Base-by-base conservation (phyloP, 768 basidiomycete genomes). In the Termitomyces eurrhizus region DNA sequence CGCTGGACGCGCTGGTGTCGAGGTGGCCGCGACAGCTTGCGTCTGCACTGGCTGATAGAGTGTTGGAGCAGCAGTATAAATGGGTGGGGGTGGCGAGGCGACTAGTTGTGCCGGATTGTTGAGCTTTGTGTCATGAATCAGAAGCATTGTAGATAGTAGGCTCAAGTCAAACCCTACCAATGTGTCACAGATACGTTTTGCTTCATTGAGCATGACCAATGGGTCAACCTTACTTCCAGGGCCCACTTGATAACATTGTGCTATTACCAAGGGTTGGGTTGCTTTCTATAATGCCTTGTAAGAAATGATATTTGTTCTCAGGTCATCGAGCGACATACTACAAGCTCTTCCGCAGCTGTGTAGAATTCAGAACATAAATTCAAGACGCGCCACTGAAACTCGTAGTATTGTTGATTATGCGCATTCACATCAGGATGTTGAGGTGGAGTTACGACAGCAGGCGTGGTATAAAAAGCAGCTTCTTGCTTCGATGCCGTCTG, bases 341-440 rank as follows among this genome's bases (percentile, higher is more conserved):
- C 81, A 50, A 93, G 82, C 72, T 93, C 90, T 72, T 92, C 90
- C 18, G 90, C 90, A 7, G 90, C 90, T 32, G 85, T 87, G 73
- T 93, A 93, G 70, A 93, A 93, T 69, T 93, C 91, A 1, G 89
- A 86, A 71, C 90, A 93, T 44, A 93, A 75, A 67, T 90, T 90
- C 59, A 92, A 71, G 44, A 91, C 84, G 57, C 89, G 84, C 90
- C 90, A 92, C 70, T 92, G 90, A 67, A 92, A 92, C 68, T 92
- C 89, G 71, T 90, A 90, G 71, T 90, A 92, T 67, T 86, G 85
- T 63, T 90, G 87, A 69, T 89, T 89, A 64, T 87, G 84, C 3
- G 85, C 76, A 59, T 82, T 83, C 29, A 86, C 81, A 52, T 80
- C 77, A 4, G 80, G 75, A 37, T 79, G 75, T 42, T 76, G 75